These are phyloP conservation scores for Diaporthe velutina DNA, from an alignment of 2,329 filamentous ascomycete genomes.

Conservation along the genomic window DNA sequence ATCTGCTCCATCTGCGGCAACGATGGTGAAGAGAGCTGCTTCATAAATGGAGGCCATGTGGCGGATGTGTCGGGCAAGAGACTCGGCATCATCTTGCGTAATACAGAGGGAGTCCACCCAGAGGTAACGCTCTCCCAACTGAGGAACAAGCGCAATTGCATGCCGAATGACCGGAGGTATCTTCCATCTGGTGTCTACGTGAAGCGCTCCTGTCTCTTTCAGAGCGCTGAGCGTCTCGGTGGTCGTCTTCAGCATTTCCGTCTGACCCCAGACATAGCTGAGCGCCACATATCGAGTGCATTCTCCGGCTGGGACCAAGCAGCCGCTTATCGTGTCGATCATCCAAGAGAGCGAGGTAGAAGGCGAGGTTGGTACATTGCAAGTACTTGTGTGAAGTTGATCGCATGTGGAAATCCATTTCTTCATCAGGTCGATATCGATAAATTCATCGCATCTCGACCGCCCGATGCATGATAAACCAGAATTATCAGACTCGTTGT, in stretches of 20 bases:
- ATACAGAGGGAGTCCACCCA: constrained; percentile 13
- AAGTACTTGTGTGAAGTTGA: neutral
- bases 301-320: neutral
- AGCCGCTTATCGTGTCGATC: neutral
- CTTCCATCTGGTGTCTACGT: too few relatives aligned
- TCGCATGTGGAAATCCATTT: neutral
- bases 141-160: neutral
- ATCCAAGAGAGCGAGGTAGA: neutral
- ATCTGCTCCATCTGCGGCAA: neutral
- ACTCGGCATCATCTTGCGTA: neutral
- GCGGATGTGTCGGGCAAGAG: neutral
- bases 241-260: neutral
- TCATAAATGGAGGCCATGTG: neutral
- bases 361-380: neutral
- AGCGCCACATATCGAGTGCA: neutral
- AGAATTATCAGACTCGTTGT: neutral
- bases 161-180: neutral
- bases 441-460: neutral
- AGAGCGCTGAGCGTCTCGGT: neutral
- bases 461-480: neutral
- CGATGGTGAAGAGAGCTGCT: neutral
- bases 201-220: neutral
- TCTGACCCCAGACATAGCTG: constrained; percentile 1
- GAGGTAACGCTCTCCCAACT: neutral
- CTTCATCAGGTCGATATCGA: neutral